Conservation (phyloP, 2,329 filamentous ascomycete genomes). For the Curvularia lunata region DNA sequence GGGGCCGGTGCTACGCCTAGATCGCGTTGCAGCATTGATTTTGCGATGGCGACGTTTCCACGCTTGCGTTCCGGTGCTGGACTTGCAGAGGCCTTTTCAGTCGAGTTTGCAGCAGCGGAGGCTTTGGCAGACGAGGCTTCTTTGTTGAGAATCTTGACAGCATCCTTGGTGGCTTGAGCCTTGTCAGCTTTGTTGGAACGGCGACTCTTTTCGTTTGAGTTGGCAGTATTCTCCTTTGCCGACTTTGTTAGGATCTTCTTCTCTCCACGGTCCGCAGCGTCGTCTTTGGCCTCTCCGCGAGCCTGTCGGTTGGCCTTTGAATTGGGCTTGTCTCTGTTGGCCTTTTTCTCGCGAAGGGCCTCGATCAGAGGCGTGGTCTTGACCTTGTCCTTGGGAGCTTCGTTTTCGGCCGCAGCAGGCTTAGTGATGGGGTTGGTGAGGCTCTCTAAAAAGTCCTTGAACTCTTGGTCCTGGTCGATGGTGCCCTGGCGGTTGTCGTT, state of each 20-base stretch:
- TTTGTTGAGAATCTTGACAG: constrained; percentile 64
- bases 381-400: constrained; percentile 65
- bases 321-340: constrained; percentile 67
- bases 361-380: constrained; percentile 89
- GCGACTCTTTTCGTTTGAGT: constrained; percentile 48
- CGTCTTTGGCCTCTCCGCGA: constrained; percentile 68
- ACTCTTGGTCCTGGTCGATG: constrained; percentile 95
- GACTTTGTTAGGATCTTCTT: constrained; percentile 46
- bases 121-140: constrained; percentile 48
- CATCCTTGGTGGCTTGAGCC: constrained; percentile 68
- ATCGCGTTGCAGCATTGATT: constrained; percentile 68
- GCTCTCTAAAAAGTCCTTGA: constrained; percentile 88
- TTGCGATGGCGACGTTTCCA: constrained; percentile 59
- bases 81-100: constrained; percentile 49
- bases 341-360: constrained; percentile 89
- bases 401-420: constrained; percentile 59
- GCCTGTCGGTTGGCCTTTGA: constrained; percentile 63
- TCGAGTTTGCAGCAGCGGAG: constrained; percentile 29
- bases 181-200: constrained; percentile 59
- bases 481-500: constrained; percentile 88
- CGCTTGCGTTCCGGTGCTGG: constrained; percentile 58
- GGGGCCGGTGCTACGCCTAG: constrained; percentile 59
- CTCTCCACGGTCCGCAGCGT: constrained; percentile 59
- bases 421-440: constrained; percentile 76
- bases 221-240: constrained; percentile 40